These are phyloP conservation scores for Solanum hybrid DNA, from an alignment of 305 asterid genomes.

Conservation along the genomic window DNA sequence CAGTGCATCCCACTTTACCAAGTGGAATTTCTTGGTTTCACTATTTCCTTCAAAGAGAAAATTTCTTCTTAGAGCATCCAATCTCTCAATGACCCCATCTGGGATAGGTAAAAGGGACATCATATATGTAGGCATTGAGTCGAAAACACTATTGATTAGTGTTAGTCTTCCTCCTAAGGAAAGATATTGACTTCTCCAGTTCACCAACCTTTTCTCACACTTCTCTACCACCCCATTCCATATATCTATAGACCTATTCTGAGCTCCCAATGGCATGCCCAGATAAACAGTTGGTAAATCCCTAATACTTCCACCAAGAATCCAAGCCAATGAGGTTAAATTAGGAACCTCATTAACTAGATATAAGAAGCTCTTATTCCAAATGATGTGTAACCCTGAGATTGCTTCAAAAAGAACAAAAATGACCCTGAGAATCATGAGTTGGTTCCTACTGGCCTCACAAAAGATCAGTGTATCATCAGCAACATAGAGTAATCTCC, in stretches of 20 bases:
- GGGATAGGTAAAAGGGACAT: background rate
- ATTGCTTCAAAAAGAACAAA: background rate
- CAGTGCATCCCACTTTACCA: background rate
- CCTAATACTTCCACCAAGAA: background rate
- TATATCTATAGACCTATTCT: background rate
- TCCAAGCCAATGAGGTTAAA: background rate
- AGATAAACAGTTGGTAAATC: background rate
- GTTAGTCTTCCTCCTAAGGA: background rate
- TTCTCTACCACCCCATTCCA: background rate
- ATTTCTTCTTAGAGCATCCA: background rate
- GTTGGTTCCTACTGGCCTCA: background rate
- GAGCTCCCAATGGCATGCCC: background rate
- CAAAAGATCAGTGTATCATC: background rate
- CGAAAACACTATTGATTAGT: background rate
- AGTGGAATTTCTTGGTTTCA: background rate
- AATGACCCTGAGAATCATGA: background rate
- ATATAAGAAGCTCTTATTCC: background rate
- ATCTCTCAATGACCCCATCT: background rate
- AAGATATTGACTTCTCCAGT: background rate
- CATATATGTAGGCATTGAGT: background rate
- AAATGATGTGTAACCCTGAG: background rate
- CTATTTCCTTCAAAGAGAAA: background rate
- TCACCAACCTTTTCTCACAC: background rate
- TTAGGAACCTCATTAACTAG: background rate
- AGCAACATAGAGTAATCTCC: background rate